phyloP scores from a whole-genome alignment of 2,329 filamentous ascomycete species.

The Botrytis aclada region DNA sequence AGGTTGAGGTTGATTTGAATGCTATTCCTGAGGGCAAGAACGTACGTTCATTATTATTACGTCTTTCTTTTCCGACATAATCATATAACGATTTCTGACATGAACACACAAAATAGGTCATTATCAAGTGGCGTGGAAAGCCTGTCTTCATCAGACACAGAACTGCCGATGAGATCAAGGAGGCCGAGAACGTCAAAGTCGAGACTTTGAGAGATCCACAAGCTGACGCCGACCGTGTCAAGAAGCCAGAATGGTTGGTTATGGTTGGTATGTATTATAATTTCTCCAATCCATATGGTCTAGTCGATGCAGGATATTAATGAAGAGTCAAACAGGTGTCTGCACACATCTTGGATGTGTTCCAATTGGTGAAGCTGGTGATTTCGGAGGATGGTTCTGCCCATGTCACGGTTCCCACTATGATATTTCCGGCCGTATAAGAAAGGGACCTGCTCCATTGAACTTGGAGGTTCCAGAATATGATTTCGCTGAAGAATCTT shows the following conservation, averaged over 20 bases:
- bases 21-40: conserved; percentile 99
- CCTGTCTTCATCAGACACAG: conserved; percentile 99
- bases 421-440: conserved; percentile 97
- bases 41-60: conserved; percentile 58
- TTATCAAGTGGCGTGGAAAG: conserved; percentile 99
- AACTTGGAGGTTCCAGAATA: conserved; percentile 95
- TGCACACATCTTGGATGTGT: conserved; percentile 99
- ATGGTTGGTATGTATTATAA: conserved; percentile 72
- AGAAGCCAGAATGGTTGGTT: conserved; percentile 98
- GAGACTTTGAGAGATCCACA: conserved; percentile 86
- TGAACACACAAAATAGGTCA: conserved; percentile 58
- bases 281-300: not conserved
- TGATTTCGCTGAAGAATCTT: conserved; percentile 87
- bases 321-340: conserved; percentile 61
- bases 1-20: conserved; percentile 94
- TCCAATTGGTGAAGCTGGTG: conserved; percentile 96
- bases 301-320: conserved; percentile 26
- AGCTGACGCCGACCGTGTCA: conserved; percentile 84
- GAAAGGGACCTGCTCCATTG: conserved; percentile 93
- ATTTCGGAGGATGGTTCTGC: conserved; percentile 99
- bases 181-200: conserved; percentile 87
- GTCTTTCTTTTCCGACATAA: not conserved
- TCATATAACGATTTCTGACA: not conserved
- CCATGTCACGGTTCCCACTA: conserved; percentile 99
- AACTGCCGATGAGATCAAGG: conserved; percentile 86